Percentiles rank a stretch among this genome's conserved stretches.
Conservation (phyloP, 148 eudicot species). For the Fagopyrum tataricum region DNA sequence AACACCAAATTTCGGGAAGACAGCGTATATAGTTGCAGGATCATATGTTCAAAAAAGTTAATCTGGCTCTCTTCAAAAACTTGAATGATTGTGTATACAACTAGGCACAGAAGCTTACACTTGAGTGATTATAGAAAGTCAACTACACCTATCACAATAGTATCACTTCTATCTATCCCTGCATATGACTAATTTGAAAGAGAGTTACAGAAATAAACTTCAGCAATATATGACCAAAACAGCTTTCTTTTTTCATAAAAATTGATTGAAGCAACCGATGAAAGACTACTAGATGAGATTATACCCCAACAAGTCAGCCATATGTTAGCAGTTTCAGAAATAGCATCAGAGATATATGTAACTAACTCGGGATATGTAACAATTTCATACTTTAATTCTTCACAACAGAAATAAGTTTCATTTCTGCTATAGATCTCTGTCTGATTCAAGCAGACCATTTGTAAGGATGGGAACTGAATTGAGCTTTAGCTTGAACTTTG, state of each 20-base stretch:
- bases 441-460: not conserved
- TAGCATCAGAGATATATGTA: not conserved
- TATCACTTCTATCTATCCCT: not conserved
- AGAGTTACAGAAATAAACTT: not conserved
- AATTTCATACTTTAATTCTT: not conserved
- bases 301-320: not conserved
- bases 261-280: not conserved
- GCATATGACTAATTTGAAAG: not conserved
- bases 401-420: not conserved
- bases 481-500: not conserved
- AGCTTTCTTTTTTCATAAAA: not conserved
- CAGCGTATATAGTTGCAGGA: not conserved
- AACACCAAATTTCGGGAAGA: not conserved
- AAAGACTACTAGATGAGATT: not conserved
- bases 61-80: not conserved
- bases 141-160: not conserved
- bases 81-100: conserved; percentile 1
- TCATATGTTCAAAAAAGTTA: not conserved
- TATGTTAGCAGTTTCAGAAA: not conserved
- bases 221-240: not conserved
- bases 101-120: not conserved
- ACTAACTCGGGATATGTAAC: not conserved
- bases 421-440: not conserved
- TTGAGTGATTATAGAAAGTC: no score
- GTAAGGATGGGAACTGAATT: not conserved